A percentile compares a stretch with the other conserved stretches of the same genome.
Conservation (phyloP, 441 rosid species). For the Erysimum pusillum region DNA sequence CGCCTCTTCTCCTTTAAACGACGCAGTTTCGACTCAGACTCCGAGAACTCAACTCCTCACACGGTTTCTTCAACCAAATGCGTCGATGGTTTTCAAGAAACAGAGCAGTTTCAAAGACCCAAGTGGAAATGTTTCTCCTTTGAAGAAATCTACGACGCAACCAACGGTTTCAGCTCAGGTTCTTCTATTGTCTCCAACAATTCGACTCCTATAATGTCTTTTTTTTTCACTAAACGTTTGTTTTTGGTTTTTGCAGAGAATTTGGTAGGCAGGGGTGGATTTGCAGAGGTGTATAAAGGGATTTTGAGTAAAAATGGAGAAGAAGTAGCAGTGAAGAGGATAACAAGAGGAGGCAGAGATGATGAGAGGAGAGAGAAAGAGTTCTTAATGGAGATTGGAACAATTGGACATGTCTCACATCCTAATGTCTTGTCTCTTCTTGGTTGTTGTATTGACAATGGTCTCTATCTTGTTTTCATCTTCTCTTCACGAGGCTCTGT, state of each 20-base stretch:
- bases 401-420: conserved; percentile 89
- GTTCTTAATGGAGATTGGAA: conserved; percentile 92
- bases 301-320: conserved; percentile 54
- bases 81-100: conserved; percentile 46
- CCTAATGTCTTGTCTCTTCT: conserved; percentile 80
- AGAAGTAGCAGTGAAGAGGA: conserved; percentile 87
- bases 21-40: conserved; percentile 58
- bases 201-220: neutral
- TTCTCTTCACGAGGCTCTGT: conserved; percentile 92
- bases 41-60: conserved; percentile 38
- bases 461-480: conserved; percentile 85
- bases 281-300: conserved; percentile 94
- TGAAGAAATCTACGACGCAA: conserved; percentile 77
- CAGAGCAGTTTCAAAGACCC: conserved; percentile 63
- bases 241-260: conserved; percentile 58
- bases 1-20: conserved; percentile 76
- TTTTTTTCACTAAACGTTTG: neutral
- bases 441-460: conserved; percentile 93
- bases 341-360: conserved; percentile 68
- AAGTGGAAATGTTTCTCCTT: conserved; percentile 93
- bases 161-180: conserved; percentile 81
- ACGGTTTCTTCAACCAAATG: conserved; percentile 23
- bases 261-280: conserved; percentile 92
- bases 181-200: conserved; percentile 34
- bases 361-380: conserved; percentile 96